Evolutionary conservation across 352 stramenopile genomes (phyloP), one percentile per base, ranked within the genome.

Genomic region (Globisporangium paroecandrum): DNA sequence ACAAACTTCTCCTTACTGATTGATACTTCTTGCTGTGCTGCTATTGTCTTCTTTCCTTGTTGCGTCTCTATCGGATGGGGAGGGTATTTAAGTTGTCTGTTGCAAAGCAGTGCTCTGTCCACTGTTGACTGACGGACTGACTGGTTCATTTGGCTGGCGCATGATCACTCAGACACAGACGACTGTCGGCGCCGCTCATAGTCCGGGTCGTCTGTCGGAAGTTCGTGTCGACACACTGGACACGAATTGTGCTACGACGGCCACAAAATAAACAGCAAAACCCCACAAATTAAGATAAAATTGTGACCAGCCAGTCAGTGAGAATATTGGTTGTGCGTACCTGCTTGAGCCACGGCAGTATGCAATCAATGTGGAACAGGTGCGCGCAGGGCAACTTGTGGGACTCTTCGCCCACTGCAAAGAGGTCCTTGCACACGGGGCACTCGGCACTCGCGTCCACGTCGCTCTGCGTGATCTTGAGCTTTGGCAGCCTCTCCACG

Each of bases 351-450:
- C 88, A 96, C 49, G 88, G 88, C 51, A 92, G 73, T 59, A 96
- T 96, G 69, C 88, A 96, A 58, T 96, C 85, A 34, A 87, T 81
- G 65, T 96, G 88, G 63, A 96, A 94, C 29, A 75, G 76, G 63
- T 96, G 88, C 22, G 81, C 62, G 66, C 88, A 96, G 56, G 88
- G 88, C 59, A 96, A 68, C 24, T 83, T 77, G 63, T 89, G 84
- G 5, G 81, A 82, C 25, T 94, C 83, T 15, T 96, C 86, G 29
- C 89, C 79, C 3, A 96, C 69, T n/a, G 74, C 80, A 34, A 94
- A 96, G 13, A 82, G 79, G 65, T 96, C 88, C 62, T 96, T 96
- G 82, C 88, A 96, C 58, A 96, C 87, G 18, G 88, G 81, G 56
- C 88, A 96, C 66, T 96, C 88, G 36, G 87, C 80, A 56, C 82